Evolutionary conservation across 768 basidiomycete species (phyloP), one percentile per base, ranked within the genome.

Genomic region (Amanita subjunquillea): DNA sequence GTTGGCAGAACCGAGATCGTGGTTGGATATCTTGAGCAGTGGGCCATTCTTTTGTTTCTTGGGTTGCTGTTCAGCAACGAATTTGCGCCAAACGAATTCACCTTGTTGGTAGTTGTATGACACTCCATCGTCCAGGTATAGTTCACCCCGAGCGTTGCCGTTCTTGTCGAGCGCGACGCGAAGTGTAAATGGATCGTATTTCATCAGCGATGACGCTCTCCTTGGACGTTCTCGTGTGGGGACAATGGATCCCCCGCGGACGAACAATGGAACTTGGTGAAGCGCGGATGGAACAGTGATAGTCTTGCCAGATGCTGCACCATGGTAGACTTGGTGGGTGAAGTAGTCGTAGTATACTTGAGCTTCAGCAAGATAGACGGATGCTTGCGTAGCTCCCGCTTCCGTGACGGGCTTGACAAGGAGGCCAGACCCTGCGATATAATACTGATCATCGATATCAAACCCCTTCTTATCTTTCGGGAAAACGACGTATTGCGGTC

Each of bases 311-410:
- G 79, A 74, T 3, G 79, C 64, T 2, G 80, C 62, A 4, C 88
- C 85, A 36, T 77, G 83, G 69, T 91, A 83, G 39, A 82, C 72
- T 15, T 74, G 63, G 61, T 81, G 68, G 34, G 78, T 79, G 73
- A 92, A 88, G 69, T 97, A 98, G 70, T 97, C 83, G 62, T 98
- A 99, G 73, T 96, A 98, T 6, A 92, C 83, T 72, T 91, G 83
- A 51, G 91, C 80, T 62, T 96, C 96, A 2, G 89, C 75, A 36
- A 99, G 76, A 65, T 97, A 97, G 4, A 98, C 73, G 1, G 78
- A 74, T 1, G 83, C 71, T 57, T 87, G 80, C 0, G 73, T 83
- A 15, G 71, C 83, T 23, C 80, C 91, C 58, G 84, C 82, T 17
- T 73, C 71, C 0, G 87, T 90, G 50, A 98, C 82, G 0, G 96